Evolutionary conservation across 805 yeast species (phyloP).

Genomic region (Barnettozyma californica): DNA sequence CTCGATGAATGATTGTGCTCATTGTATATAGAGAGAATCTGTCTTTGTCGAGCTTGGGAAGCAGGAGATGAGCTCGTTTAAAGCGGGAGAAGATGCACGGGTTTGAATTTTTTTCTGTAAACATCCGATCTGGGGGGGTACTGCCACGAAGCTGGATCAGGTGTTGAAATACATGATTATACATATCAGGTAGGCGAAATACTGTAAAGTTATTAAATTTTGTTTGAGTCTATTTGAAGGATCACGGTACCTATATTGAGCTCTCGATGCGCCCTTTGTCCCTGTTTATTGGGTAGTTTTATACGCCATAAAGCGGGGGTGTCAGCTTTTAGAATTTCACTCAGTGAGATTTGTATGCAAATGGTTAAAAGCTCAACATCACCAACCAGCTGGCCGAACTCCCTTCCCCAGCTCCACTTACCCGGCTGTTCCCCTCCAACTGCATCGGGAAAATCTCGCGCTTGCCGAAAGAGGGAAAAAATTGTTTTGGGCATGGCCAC

Average conservation of each 20-base stretch:
- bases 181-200: neutral
- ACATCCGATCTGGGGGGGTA: neutral
- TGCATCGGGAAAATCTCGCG: constrained; percentile 2
- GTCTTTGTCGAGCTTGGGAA: neutral
- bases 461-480: neutral
- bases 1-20: constrained; percentile 26
- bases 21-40: constrained; percentile 16
- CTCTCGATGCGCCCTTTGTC: neutral
- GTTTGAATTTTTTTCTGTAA: neutral
- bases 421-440: constrained; percentile 1
- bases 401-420: neutral
- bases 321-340: neutral
- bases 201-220: neutral
- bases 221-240: neutral
- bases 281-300: neutral
- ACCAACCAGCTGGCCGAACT: neutral
- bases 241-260: neutral
- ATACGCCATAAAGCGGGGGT: neutral
- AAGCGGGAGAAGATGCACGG: neutral
- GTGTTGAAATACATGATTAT: neutral
- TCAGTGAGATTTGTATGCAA: no score
- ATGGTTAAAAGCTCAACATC: neutral
- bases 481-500: neutral
- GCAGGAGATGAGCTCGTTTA: neutral
- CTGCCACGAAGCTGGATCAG: neutral